phyloP scores from a whole-genome alignment of 2,329 filamentous ascomycete species.

The Diaporthe velutina region DNA sequence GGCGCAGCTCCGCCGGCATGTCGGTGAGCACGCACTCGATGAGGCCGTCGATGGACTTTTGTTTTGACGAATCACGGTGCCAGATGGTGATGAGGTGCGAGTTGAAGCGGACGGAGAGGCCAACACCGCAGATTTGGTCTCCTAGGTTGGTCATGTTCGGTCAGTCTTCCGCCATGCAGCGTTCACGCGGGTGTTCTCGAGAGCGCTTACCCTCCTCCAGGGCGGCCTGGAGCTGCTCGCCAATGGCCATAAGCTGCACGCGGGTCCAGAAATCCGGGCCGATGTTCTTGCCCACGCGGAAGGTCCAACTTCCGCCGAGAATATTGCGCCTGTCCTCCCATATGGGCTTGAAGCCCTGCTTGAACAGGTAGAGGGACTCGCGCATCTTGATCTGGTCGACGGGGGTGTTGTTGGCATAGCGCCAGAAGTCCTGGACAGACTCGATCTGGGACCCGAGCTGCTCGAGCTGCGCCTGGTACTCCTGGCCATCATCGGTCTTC shows the following conservation, averaged over 20 bases:
- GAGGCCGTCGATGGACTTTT: constrained; percentile 82
- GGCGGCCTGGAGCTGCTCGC: constrained; percentile 81
- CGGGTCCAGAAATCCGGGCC: constrained; percentile 84
- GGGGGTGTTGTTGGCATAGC: constrained; percentile 85
- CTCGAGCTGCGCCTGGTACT: constrained; percentile 69
- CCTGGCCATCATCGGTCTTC: constrained; percentile 52
- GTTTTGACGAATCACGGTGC: constrained; percentile 89
- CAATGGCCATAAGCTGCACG: constrained; percentile 85
- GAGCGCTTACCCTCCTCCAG: constrained; percentile 72
- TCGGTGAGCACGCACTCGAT: constrained; percentile 80
- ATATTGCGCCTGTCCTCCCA: constrained; percentile 92
- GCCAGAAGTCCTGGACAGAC: constrained; percentile 88
- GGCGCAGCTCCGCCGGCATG: constrained; percentile 78
- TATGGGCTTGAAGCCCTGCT: constrained; percentile 80
- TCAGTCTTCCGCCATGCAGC: neutral
- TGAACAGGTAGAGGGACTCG: constrained; percentile 85
- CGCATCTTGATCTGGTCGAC: constrained; percentile 82
- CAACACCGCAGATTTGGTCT: constrained; percentile 90
- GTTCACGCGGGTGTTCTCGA: constrained; percentile 42
- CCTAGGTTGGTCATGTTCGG: constrained; percentile 58
- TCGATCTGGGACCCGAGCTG: constrained; percentile 77
- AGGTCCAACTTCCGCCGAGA: constrained; percentile 90
- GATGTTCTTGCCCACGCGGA: constrained; percentile 84
- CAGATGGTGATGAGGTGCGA: constrained; percentile 78
- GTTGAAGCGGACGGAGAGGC: constrained; percentile 81